A percentile compares a stretch with the other conserved stretches of the same genome.
phyloP scores from a whole-genome alignment of 768 basidiomycete species.

The Leccinum pellstonianum region DNA sequence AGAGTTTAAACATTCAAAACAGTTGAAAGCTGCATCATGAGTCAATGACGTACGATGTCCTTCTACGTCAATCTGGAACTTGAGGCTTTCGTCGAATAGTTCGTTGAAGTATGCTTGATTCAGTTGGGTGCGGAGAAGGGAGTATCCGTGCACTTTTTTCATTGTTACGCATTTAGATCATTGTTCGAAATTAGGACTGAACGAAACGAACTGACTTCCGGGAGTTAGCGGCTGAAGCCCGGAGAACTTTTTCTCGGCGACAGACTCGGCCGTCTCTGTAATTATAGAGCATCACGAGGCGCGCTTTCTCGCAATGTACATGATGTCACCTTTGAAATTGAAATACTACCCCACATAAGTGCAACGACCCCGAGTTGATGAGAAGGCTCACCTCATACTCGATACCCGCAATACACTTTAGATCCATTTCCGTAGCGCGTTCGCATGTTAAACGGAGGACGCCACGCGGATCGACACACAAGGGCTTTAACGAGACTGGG shows the following conservation, averaged over 20 bases:
- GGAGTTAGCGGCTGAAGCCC: constrained; percentile 80
- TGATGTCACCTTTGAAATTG: constrained; percentile 74
- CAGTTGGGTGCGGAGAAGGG: constrained; percentile 84
- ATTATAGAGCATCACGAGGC: constrained; percentile 9
- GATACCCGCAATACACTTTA: constrained; percentile 76
- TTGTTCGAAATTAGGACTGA: not conserved
- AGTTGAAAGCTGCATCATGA: not conserved
- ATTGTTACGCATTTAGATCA: constrained; percentile 6
- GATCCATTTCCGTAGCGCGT: constrained; percentile 46
- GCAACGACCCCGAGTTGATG: not conserved
- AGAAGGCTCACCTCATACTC: constrained; percentile 78
- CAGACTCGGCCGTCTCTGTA: constrained; percentile 75
- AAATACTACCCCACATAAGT: constrained; percentile 58
- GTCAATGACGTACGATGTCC: constrained; percentile 64
- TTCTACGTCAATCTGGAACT: constrained; percentile 81
- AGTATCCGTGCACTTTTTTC: constrained; percentile 90
- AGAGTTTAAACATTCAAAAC: constrained; percentile 3
- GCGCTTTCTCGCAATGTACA: not conserved
- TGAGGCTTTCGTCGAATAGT: constrained; percentile 70
- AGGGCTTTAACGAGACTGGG: constrained; percentile 74
- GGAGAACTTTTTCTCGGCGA: constrained; percentile 75
- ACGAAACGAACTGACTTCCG: constrained; percentile 65
- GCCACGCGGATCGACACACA: constrained; percentile 87
- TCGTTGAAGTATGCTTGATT: constrained; percentile 89
- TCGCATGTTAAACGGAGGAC: constrained; percentile 60